Evolutionary conservation across 768 basidiomycete genomes (phyloP).

Genomic region (Auricularia sp.): DNA sequence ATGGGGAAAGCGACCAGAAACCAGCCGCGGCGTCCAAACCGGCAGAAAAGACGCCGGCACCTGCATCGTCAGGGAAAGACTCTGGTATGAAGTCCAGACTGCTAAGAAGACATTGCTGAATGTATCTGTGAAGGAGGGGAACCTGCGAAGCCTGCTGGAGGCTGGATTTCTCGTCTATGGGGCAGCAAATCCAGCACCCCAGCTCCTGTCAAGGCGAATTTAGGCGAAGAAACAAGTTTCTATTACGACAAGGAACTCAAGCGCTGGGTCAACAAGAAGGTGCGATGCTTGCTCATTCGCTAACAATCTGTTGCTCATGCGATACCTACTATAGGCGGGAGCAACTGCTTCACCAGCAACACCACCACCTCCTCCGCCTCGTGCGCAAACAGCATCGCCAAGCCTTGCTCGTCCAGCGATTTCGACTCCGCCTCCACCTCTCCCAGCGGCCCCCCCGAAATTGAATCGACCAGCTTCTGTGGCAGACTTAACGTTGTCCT

Average conservation of each 20-base stretch:
- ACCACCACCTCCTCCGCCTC: constrained; percentile 68
- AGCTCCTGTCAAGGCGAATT: constrained; percentile 79
- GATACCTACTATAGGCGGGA: constrained; percentile 36
- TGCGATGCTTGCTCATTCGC: constrained; percentile 21
- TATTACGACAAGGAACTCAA: constrained; percentile 93
- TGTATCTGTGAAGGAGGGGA: background rate
- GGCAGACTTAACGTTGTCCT: constrained; percentile 44
- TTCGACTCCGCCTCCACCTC: constrained; percentile 23
- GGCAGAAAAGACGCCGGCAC: constrained; percentile 14
- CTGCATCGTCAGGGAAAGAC: background rate
- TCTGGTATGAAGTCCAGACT: background rate
- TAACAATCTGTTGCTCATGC: constrained; percentile 8
- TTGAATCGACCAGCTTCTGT: constrained; percentile 52
- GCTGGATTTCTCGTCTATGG: constrained; percentile 39
- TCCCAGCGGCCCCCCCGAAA: constrained; percentile 16
- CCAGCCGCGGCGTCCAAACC: constrained; percentile 13
- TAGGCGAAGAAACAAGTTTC: constrained; percentile 85
- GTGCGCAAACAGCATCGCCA: constrained; percentile 83
- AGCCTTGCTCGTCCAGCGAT: constrained; percentile 35
- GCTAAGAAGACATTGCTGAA: too few species aligned
- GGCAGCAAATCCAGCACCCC: constrained; percentile 57
- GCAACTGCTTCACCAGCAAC: constrained; percentile 39
- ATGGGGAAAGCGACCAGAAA: constrained; percentile 25
- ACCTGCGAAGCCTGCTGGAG: constrained; percentile 10
- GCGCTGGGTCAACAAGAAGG: constrained; percentile 94